Evolutionary conservation across 2,329 filamentous ascomycete genomes (phyloP), one percentile per base, ranked within the genome.

Genomic region (Venturiaceae sp.): DNA sequence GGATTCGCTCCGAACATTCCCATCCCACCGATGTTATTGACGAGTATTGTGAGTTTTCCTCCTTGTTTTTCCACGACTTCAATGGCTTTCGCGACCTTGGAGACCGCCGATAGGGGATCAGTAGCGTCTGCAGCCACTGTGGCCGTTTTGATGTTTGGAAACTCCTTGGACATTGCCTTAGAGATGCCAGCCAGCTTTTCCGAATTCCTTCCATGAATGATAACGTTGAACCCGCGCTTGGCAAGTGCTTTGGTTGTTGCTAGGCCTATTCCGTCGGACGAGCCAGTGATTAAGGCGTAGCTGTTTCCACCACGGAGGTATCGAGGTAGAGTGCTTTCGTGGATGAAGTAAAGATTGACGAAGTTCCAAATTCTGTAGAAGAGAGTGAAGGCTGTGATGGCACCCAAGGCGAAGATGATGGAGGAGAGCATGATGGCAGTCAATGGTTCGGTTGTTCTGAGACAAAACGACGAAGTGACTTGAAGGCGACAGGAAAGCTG

Each of bases 1-100:
- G 54, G 34, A 19, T 23, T 56, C 2, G 32, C 62, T 3, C 65
- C 66, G 59, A 71, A 78, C 26, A 46, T 32, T 5, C 19, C 32
- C 4, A 63, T 66, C 11, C 77, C 77, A 21, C 81, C 81, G 0
- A 80, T 76, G 65, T 83, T 84, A 68, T 84, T 84, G 63, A 84
- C 67, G 26, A 84, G 68, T 2, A 83, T 68, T 1, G 76, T 81
- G 33, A 85, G 67, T 60, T 76, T 67, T 36, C 78, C 64, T 68
- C 71, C 16, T 59, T 55, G 7, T 3, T 58, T 39, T 1, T 68
- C 62, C 9, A 75, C 64, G 3, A 65, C 60, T 1, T 53, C 55
- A 11, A 59, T 57, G 14, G 32, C 30, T 34, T 34, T 39, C 26
- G 36, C 34, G 56, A 68, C 64, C 13, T 61, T 60, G 1, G 62